Evolutionary conservation across 2,329 filamentous ascomycete genomes (phyloP), one percentile per base, ranked within the genome.

Genomic region (Aspergillus neoniger): DNA sequence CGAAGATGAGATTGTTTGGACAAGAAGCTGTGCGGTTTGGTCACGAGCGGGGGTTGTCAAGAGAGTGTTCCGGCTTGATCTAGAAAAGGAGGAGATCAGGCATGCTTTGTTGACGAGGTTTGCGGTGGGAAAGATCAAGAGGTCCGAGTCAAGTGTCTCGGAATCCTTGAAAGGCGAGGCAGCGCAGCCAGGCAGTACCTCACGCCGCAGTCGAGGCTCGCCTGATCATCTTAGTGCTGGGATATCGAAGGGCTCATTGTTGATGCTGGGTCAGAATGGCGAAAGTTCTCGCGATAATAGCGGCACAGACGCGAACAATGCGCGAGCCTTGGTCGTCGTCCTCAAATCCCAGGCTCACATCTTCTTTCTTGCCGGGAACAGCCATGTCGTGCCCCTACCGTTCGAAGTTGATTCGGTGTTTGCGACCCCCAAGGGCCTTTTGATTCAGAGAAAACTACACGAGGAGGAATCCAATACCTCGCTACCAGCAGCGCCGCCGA

Each of bases 341-440:
- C 85, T 99, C 66, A 93, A 91, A 77, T 93, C 91, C 0, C 94
- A 98, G 72, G 92, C 91, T 21, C 94, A 98, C 73, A 87, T 99
- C 65, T 96, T 93, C 81, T 97, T 96, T 73, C 84, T 98, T 39
- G 86, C 90, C 2, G 94, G 94, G 19, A 88, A 91, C 36, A 95
- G 86, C 72, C 91, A 99, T 82, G 86, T 96, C 60, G 84, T 98
- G 51, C 92, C 96, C 74, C 86, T 99, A 71, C 94, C 94, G 1
- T 99, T 99, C 72, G 93, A 98, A 77, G 90, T 97, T 44, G 92
- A 96, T 72, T 87, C 87, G 56, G 92, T 91, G 30, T 91, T 93
- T 74, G 87, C 94, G 38, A 91, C 91, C 12, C 90, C 92, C 5
- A 83, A 87, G 32, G 95, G 95, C 25, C 83, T 98, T 53, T 84